Percentiles rank a stretch among this genome's conserved stretches.
Conservation (phyloP, 768 basidiomycete species). For the Mycena pura region DNA sequence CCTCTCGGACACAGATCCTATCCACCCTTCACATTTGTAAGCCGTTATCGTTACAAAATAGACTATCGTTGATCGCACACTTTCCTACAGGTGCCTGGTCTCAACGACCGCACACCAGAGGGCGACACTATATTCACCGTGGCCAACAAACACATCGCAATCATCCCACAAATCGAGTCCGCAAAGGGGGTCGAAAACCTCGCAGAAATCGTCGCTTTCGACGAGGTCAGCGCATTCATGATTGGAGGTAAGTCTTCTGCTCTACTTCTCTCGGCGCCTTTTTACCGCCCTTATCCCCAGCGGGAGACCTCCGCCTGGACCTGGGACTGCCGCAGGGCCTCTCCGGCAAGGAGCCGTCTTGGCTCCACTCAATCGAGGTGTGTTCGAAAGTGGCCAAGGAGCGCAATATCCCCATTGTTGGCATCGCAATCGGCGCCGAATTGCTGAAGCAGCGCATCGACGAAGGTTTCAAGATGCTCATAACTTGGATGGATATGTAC, state of each 20-base stretch:
- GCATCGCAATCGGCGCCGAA: conserved; percentile 3
- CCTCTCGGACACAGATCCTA: conserved; percentile 18
- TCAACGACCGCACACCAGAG: conserved; percentile 9
- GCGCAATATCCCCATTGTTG: not conserved
- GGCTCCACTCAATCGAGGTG: conserved; percentile 8
- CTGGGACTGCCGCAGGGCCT: conserved; percentile 9
- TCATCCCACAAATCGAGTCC: conserved; percentile 34
- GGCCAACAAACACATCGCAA: conserved; percentile 20
- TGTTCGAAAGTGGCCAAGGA: not conserved
- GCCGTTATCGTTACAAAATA: not conserved
- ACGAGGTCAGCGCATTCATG: conserved; percentile 19
- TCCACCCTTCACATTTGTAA: conserved; percentile 20
- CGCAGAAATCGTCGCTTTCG: conserved; percentile 49
- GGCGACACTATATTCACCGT: conserved; percentile 14
- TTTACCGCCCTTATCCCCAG: not conserved
- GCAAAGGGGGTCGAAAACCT: conserved; percentile 70
- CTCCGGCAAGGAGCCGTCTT: conserved; percentile 15
- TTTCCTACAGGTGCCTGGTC: conserved; percentile 3
- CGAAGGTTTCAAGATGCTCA: conserved; percentile 10
- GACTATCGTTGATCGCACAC: not conserved
- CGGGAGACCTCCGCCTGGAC: conserved; percentile 18
- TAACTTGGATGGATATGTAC: conserved; percentile 3
- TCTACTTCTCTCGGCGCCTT: not conserved
- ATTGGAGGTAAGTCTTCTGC: conserved; percentile 8
- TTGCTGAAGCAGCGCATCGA: conserved; percentile 16